Conservation (phyloP, 148 eudicot species). For the Mesembryanthemum crystallinum region DNA sequence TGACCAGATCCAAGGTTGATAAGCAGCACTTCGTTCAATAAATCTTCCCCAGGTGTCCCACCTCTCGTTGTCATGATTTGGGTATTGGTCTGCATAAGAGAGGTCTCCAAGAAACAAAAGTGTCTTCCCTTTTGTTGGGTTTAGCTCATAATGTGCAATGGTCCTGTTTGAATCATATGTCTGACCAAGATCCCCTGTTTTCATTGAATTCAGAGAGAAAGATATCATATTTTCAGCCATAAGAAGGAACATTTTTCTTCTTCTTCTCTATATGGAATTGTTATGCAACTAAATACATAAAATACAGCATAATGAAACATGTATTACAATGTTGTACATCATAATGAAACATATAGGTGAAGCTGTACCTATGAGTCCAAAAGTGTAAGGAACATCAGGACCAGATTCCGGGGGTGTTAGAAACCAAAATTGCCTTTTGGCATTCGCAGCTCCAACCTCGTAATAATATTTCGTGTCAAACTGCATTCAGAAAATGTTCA, state of each 20-base stretch:
- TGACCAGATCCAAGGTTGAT: slow-evolving; percentile 86
- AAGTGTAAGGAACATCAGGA: slow-evolving; percentile 81
- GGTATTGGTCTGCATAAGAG: slow-evolving; percentile 72
- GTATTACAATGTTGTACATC: too few relatives aligned
- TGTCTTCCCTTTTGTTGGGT: slow-evolving; percentile 61
- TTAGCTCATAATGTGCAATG: slow-evolving; percentile 58
- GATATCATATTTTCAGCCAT: background rate
- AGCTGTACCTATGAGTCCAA: slow-evolving; percentile 79
- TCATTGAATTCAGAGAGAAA: slow-evolving; percentile 6
- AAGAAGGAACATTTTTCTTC: background rate
- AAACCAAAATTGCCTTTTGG: slow-evolving; percentile 70
- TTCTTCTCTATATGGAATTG: background rate
- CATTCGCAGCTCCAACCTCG: slow-evolving; percentile 56
- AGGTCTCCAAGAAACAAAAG: slow-evolving; percentile 74
- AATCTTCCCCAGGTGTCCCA: slow-evolving; percentile 97
- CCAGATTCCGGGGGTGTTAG: slow-evolving; percentile 66
- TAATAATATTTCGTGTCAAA: slow-evolving; percentile 70
- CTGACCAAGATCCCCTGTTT: slow-evolving; percentile 81
- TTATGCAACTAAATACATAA: background rate
- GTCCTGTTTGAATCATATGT: slow-evolving; percentile 71
- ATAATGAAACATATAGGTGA: background rate
- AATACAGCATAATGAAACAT: background rate
- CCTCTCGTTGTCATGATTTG: slow-evolving; percentile 60
- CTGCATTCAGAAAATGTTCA: slow-evolving; percentile 32
- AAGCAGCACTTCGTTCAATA: slow-evolving; percentile 66